Percentiles rank a stretch among this genome's conserved stretches.
phyloP scores from a whole-genome alignment of 2,329 filamentous ascomycete genomes.

The Byssoonygena ceratinophila region DNA sequence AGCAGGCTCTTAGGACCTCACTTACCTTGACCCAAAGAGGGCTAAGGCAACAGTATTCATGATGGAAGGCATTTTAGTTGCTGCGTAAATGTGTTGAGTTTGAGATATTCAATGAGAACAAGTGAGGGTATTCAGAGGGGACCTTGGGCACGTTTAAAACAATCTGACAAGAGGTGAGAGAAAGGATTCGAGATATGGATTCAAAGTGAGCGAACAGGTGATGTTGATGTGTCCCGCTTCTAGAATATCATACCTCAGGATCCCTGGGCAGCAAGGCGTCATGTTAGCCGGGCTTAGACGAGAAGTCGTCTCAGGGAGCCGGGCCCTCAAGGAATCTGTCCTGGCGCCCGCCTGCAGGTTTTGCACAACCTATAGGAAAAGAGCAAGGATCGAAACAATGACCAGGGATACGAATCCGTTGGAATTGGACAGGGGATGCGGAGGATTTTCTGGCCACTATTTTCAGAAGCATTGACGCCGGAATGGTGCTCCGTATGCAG shows the following conservation, averaged over 20 bases:
- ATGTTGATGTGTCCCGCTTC: neutral
- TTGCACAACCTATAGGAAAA: neutral
- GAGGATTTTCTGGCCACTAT: neutral
- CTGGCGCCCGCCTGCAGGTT: neutral
- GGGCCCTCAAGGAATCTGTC: neutral
- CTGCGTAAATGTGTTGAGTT: neutral
- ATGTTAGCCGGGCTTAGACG: neutral
- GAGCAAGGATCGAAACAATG: neutral
- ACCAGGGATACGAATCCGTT: neutral
- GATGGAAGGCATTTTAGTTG: neutral
- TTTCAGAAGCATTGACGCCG: neutral
- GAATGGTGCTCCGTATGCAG: neutral
- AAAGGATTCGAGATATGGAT: neutral
- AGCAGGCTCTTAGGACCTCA: neutral
- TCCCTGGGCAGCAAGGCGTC: neutral
- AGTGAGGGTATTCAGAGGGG: neutral
- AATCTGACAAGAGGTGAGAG: neutral
- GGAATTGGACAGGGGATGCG: neutral
- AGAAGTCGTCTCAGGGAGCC: neutral
- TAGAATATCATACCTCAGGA: neutral
- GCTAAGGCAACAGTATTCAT: neutral
- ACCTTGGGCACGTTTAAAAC: constrained; percentile 1
- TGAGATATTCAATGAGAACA: neutral
- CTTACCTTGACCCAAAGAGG: constrained; percentile 7
- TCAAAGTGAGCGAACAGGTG: neutral